Base-by-base conservation (phyloP, 345 rosid species). In the Eucalyptus polyanthemos region DNA sequence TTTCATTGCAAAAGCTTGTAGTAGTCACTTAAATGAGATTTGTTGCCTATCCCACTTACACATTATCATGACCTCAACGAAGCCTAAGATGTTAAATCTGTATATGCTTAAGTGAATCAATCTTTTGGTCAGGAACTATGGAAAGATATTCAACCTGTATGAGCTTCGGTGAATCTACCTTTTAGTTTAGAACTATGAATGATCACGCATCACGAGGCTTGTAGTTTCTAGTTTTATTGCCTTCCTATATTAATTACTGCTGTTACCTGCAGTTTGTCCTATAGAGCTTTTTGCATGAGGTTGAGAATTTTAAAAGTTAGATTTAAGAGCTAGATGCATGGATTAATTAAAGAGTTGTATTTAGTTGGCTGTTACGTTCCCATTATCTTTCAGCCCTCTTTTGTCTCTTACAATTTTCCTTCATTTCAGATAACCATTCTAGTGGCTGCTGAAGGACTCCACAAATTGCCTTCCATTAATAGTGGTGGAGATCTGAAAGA, bases 371-470 rank as follows among this genome's bases (percentile, higher is more conserved):
- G 1, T 76, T 76, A 21, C 3, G 31, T 86, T 14, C 42, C 62
- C 58, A 86, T 53, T 7, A 42, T 51, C 45, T 25, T 14, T n/a
- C 65, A 11, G 31, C 9, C 15, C 50, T 42, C 24, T 40, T 89
- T 81, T 37, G 62, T 22, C 21, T 6, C 21, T 49, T 50, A 44
- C 58, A n/a, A 44, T 44, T 50, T 67, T 65, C 51, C 62, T 49
- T 54, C 53, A 80, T 89, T 60, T 76, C 92, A 98, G 99, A 93
- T 96, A 91, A 97, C 99, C 50, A 93, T 97, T 89, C 90, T 98
- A 94, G 97, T 97, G 87, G 99, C 99, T 92, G 99, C 97, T 62
- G 96, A 96, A 89, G 99, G 99, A 90, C 92, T 92, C 62, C 96
- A 94, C 83, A 97, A 96, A 91, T 92, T 98, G 91, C 97, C 95